Evolutionary conservation across 1,139 yeast species (phyloP).

Genomic region (Yamadazyma triangularis): DNA sequence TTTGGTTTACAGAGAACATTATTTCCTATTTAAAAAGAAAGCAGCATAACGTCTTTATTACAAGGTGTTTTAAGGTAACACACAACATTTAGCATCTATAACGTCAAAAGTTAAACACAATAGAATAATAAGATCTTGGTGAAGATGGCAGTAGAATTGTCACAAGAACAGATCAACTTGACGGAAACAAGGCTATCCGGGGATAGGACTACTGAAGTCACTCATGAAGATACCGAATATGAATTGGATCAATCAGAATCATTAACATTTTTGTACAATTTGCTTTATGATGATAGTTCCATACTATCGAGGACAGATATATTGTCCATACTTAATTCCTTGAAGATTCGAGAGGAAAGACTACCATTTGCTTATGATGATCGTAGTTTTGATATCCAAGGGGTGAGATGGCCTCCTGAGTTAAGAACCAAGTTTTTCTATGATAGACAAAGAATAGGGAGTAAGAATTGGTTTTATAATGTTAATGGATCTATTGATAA

Average conservation of each 20-base stretch:
- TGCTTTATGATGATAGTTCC: conserved; percentile 36
- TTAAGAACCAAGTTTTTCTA: conserved; percentile 26
- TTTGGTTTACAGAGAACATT: no score
- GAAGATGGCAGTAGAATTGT: conserved; percentile 11
- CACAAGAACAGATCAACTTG: conserved; percentile 8
- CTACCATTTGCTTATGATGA: conserved; percentile 23
- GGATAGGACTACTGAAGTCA: neutral
- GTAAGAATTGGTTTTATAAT: conserved; percentile 36
- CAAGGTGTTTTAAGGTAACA: no score
- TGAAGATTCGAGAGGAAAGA: conserved; percentile 32
- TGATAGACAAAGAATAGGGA: conserved; percentile 34
- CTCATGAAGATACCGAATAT: conserved; percentile 23
- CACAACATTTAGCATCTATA: no score
- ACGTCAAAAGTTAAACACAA: no score
- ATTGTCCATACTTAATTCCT: conserved; percentile 28
- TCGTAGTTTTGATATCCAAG: conserved; percentile 25
- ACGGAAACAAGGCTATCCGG: conserved; percentile 1
- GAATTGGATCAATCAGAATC: conserved; percentile 41
- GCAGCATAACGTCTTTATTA: no score
- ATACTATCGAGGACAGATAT: conserved; percentile 33
- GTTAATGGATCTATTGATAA: conserved; percentile 29
- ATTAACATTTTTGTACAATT: conserved; percentile 35
- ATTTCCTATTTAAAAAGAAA: no score
- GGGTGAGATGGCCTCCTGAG: conserved; percentile 33
- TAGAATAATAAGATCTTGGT: no score